Evolutionary conservation across 2,329 filamentous ascomycete genomes (phyloP).

Genomic region (Cladosporium colombiae): DNA sequence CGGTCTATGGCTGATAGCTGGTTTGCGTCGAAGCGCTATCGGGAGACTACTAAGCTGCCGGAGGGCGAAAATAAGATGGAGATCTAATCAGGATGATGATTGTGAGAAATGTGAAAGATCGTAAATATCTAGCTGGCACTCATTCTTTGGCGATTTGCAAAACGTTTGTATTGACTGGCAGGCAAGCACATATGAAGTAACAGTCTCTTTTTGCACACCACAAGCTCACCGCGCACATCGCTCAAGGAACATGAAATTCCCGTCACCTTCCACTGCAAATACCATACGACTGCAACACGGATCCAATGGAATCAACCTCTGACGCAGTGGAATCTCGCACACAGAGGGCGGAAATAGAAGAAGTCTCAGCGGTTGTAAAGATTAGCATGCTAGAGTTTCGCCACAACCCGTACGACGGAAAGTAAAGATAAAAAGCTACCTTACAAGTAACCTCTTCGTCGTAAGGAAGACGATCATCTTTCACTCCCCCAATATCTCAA

Average conservation of each 20-base stretch:
- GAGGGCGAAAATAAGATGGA: neutral
- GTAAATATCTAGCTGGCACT: neutral
- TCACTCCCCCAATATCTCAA: neutral
- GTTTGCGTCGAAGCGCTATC: conserved; percentile 7
- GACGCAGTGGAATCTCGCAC: neutral
- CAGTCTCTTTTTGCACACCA: neutral
- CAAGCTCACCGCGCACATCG: neutral
- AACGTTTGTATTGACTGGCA: neutral
- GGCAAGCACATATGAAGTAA: neutral
- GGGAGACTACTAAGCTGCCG: neutral
- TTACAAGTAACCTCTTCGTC: neutral
- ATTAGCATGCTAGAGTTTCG: neutral
- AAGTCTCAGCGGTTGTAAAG: neutral
- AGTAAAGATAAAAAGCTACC: neutral
- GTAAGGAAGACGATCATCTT: neutral
- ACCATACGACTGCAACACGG: neutral
- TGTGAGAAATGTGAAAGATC: neutral
- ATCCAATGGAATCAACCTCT: neutral
- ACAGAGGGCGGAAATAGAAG: neutral
- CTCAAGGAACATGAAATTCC: neutral
- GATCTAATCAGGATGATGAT: neutral
- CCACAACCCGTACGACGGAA: neutral
- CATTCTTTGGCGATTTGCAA: neutral
- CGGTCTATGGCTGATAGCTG: conserved; percentile 39
- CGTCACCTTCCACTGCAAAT: neutral